Base-by-base conservation (phyloP, 768 basidiomycete genomes). In the Lentinula sp. region DNA sequence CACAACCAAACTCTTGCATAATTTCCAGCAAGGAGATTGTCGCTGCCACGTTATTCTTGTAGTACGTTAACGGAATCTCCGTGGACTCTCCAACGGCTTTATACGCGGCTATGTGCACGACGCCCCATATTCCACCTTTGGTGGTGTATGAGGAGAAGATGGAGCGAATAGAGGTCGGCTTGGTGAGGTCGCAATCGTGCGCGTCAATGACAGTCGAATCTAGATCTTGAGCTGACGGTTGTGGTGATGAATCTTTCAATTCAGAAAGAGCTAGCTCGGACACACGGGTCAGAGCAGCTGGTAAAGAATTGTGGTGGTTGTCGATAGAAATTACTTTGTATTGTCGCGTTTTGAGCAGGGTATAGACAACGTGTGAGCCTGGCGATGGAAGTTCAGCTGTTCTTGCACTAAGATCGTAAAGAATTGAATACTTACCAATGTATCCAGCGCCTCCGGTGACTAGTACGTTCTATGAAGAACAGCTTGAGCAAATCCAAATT, bases 1-100 rank as follows among this genome's bases (percentile, higher is more conserved):
- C 81, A 76, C 91, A 93, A 64, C 88, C 87, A 73, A 85, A 93
- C 57, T 89, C 89, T 45, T 79, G 76, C 95, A 96, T 96, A 65
- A 84, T 79, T 77, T 95, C 88, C 64, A 97, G 79, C 21, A 98
- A 86, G 54, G 82, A 86, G 60, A 97, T 74, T 6, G 95, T 95
- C 5, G 93, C 95, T 48, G 83, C 74, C 60, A 99, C 97, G 69
- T 99, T 99, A 79, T 94, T 95, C 66, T 83, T 78, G 73, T 98
- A 99, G 75, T 99, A 99, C 11, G 86, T 84, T 69, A 98, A 73
- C 4, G 97, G 97, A 56, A 92, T 88, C 75, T 97, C 91, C 16
- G 89, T 88, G 15, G 93, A 95, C 74, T 99, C 97, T 46, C 97
- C 97, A 52, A 99, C 97, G 18, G 95, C 94, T 79, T 99, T 99